Base-by-base conservation (phyloP, 2,329 filamentous ascomycete genomes). In the Fusarium citri region DNA sequence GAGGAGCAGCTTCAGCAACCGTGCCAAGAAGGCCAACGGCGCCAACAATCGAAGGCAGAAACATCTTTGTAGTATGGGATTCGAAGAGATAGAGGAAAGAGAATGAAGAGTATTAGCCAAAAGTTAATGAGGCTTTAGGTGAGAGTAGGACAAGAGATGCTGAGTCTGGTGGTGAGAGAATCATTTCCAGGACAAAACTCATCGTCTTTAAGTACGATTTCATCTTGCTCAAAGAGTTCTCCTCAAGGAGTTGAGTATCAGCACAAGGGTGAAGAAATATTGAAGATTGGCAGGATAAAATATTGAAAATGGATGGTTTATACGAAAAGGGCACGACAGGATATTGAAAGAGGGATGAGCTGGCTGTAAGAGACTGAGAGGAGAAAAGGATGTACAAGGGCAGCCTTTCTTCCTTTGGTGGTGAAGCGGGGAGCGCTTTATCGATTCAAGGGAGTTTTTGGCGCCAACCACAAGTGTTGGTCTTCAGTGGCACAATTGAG, bases 1-100 rank as follows among this genome's bases (percentile, higher is more conserved):
- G 66, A 23, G 72, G 76, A 50, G 74, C 74, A 16, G 76, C 77
- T 40, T 78, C 72, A 30, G 61, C 76, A 10, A 57, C 62, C 16
- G 74, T 59, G 41, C 64, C 66, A 34, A 76, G 59, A 45, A 79
- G 71, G 68, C 75, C 74, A 46, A 69, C 55, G 51, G 72, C 73
- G 53, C 75, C 68, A 56, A 77, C 34, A 34, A 77, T 47, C 8
- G 66, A 66, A 18, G 64, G 40, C 46, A 76, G 51, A 68, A 67
- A 67, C 77, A 78, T 78, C 5, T 48, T 48, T 72, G 59, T 22
- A 45, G 41, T 30, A 11, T 16, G 11, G 28, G 9, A 37, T 34
- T 62, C 18, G 46, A 28, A 43, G 42, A 50, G 50, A 23, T 41
- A 28, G 46, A 50, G 10, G 20, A 50, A 14, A 26, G 31, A 31